phyloP scores from a whole-genome alignment of 2,329 filamentous ascomycete genomes.

The Saccharata proteae region DNA sequence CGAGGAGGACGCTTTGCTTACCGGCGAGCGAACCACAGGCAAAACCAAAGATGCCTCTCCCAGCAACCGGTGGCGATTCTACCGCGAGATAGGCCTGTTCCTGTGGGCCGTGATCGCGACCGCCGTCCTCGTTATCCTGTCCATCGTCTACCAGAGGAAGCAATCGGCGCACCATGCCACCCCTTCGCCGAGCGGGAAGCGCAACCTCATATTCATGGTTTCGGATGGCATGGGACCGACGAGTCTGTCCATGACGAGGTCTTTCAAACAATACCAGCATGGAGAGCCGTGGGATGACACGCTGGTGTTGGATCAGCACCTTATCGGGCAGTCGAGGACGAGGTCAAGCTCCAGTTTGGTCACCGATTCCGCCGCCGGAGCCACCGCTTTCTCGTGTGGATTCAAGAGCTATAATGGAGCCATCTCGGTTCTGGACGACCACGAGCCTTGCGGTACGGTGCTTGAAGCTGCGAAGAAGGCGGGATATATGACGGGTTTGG shows the following conservation, averaged over 20 bases:
- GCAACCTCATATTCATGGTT: constrained; percentile 97
- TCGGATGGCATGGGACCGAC: constrained; percentile 97
- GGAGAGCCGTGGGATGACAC: constrained; percentile 63
- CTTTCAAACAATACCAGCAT: constrained; percentile 68
- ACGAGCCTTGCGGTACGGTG: constrained; percentile 78
- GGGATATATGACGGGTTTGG: constrained; percentile 84
- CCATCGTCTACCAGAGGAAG: constrained; percentile 65
- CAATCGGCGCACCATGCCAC: constrained; percentile 24
- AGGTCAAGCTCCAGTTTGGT: constrained; percentile 73
- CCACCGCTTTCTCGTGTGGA: constrained; percentile 89
- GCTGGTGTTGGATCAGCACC: constrained; percentile 71
- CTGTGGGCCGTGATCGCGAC: constrained; percentile 75
- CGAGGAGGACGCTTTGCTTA: constrained; percentile 51
- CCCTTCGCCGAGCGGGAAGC: constrained; percentile 48
- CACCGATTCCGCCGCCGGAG: constrained; percentile 93
- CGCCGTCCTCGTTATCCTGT: constrained; percentile 63
- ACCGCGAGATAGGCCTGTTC: constrained; percentile 67
- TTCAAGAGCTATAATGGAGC: constrained; percentile 94
- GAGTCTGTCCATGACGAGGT: constrained; percentile 73
- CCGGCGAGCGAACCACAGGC: constrained; percentile 35
- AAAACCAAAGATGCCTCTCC: constrained; percentile 1
- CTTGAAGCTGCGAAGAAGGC: constrained; percentile 87
- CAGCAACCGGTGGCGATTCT: constrained; percentile 38
- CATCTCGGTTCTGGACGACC: constrained; percentile 77
- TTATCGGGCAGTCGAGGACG: constrained; percentile 83